Evolutionary conservation across 768 basidiomycete species (phyloP).

Genomic region (Galerina sulciceps): DNA sequence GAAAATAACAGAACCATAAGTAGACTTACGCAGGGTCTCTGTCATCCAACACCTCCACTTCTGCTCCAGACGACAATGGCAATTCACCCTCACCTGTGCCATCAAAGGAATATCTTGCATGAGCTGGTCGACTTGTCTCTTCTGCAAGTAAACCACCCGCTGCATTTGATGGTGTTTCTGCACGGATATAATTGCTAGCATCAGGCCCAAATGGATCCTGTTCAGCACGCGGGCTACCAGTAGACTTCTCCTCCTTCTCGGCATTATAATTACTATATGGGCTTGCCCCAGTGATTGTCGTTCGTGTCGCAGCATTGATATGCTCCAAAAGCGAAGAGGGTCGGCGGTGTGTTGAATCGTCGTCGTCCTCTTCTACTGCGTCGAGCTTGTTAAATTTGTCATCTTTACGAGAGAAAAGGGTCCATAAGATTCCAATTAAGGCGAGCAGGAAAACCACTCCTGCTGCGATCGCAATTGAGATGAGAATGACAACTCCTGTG

Average conservation of each 20-base stretch:
- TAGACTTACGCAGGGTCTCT: constrained; percentile 73
- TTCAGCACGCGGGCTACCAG: constrained; percentile 33
- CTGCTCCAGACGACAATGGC: constrained; percentile 65
- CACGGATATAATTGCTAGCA: constrained; percentile 75
- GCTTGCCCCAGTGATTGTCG: constrained; percentile 70
- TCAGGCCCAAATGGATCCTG: constrained; percentile 74
- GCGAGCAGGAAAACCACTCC: constrained; percentile 91
- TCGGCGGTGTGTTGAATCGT: constrained; percentile 75
- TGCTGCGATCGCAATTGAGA: constrained; percentile 95
- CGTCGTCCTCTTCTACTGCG: constrained; percentile 68
- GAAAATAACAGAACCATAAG: not conserved
- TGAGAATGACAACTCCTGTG: constrained; percentile 91
- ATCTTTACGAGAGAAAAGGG: constrained; percentile 82
- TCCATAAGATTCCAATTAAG: constrained; percentile 86
- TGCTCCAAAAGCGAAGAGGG: constrained; percentile 90
- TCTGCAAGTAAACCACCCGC: constrained; percentile 66
- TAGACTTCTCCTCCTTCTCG: constrained; percentile 61
- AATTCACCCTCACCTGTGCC: constrained; percentile 81
- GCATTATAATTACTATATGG: constrained; percentile 40
- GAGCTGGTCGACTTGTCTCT: constrained; percentile 74
- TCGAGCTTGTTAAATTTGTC: constrained; percentile 72
- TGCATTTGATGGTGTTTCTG: constrained; percentile 82
- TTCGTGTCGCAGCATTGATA: constrained; percentile 88
- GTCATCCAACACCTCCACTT: constrained; percentile 81
- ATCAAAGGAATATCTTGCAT: constrained; percentile 84